Evolutionary conservation across 805 yeast species (phyloP), one percentile per base, ranked within the genome.

Genomic region (Saccharomycopsis fibuligera): DNA sequence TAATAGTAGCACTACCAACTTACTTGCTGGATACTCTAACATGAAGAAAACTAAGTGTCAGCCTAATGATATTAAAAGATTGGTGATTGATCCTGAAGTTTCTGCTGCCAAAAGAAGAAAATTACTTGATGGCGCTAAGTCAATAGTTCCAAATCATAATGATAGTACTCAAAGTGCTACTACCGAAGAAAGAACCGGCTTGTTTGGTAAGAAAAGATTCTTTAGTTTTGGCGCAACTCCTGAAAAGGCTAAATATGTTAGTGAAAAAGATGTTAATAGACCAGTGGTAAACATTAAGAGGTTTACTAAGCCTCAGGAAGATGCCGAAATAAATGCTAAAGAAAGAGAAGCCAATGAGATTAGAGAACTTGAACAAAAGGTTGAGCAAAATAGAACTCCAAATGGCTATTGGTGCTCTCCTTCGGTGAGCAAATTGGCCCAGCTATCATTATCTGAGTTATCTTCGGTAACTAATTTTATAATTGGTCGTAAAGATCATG

Each of bases 381-480:
- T 44, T 12, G 51, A 51, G 22, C 44, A 44, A n/a, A 21, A 14
- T 5, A 49, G 49, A 22, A 40, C 55, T 3, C 47, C 47, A 35
- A 47, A 50, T n/a, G 85, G 75, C 2, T 85, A 85, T 57, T 86
- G 91, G 89, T 78, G 86, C 53, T 71, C 83, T 0, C 95, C 93
- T 1, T 64, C 83, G 0, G 65, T 82, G 14, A 67, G 65, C 2
- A 77, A 75, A 27, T 65, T 86, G 2, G 54, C 71, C 0, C 54
- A 60, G 5, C 56, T 76, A 47, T 60, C 81, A 0, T 50, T 65
- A 2, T 69, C 74, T 33, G 76, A 79, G 41, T 69, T 85, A 19
- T 55, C 76, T 1, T 68, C 69, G 23, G 76, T 86, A 16, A 74
- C 81, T 19, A 75, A 79, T 56, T 85, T 85, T 57, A 74, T 81